A percentile compares a stretch with the other conserved stretches of the same genome.
These are phyloP conservation scores for Globisporangium mamillatum DNA, from an alignment of 352 stramenopile species.

Conservation along the genomic window DNA sequence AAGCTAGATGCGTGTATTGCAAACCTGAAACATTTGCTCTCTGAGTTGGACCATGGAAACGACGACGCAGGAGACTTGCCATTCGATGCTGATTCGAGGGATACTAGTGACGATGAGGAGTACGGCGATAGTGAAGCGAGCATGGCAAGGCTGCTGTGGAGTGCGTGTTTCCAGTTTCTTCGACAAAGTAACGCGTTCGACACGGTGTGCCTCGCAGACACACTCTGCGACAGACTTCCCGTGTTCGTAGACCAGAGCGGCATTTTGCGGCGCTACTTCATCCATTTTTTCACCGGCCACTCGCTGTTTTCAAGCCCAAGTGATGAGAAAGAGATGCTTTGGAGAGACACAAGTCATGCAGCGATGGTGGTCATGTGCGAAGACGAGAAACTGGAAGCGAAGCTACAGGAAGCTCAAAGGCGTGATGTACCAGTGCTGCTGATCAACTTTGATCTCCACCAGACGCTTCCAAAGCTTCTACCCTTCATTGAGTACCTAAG, in stretches of 20 bases:
- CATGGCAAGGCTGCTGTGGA: constrained; percentile 29
- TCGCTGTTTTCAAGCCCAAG: constrained; percentile 27
- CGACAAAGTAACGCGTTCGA: constrained; percentile 7
- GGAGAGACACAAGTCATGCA: constrained; percentile 12
- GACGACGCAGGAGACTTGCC: not conserved
- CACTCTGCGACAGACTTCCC: constrained; percentile 34
- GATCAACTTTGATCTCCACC: constrained; percentile 29
- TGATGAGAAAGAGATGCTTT: constrained; percentile 20
- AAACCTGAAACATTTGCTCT: constrained; percentile 4
- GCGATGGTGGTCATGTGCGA: constrained; percentile 35
- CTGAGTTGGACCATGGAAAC: not conserved
- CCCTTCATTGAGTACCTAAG: constrained; percentile 20
- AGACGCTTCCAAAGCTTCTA: constrained; percentile 6
- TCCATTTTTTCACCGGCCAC: constrained; percentile 46
- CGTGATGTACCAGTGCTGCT: constrained; percentile 29
- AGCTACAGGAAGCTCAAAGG: constrained; percentile 33
- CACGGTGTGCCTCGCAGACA: constrained; percentile 25
- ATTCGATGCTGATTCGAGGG: not conserved
- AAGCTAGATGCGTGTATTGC: not conserved
- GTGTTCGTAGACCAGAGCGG: constrained; percentile 42
- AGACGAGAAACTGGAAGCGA: constrained; percentile 20
- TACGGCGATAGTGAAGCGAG: not conserved
- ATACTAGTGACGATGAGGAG: not conserved
- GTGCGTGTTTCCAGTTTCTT: constrained; percentile 37
- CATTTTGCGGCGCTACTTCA: constrained; percentile 42